Percentiles rank a stretch among this genome's conserved stretches.
phyloP scores from a whole-genome alignment of 306 rosid species.

The Cucumis melo region DNA sequence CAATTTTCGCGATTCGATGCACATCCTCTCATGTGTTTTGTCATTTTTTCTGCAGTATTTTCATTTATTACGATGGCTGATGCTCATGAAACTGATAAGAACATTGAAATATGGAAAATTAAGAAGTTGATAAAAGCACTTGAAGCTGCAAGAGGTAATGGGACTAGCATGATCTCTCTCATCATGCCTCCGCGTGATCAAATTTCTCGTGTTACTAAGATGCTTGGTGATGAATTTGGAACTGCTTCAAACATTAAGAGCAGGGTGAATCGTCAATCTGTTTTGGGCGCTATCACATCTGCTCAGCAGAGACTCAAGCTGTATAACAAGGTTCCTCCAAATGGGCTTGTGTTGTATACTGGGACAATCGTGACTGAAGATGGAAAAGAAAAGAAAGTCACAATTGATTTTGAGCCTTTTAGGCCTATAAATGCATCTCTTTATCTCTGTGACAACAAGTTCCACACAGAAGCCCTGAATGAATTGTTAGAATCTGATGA shows the following conservation, averaged over 20 bases:
- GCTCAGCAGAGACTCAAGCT: slow-evolving; percentile 86
- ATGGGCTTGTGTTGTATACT: slow-evolving; percentile 72
- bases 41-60: neutral
- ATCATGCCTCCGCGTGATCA: slow-evolving; percentile 95
- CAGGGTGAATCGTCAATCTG: slow-evolving; percentile 82
- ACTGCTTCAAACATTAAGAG: slow-evolving; percentile 92
- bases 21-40: neutral
- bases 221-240: slow-evolving; percentile 91
- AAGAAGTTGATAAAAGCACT: slow-evolving; percentile 78
- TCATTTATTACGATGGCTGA: slow-evolving; percentile 38
- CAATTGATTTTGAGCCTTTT: slow-evolving; percentile 87
- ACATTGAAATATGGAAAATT: slow-evolving; percentile 90
- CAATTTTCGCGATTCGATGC: neutral
- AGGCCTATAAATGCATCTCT: slow-evolving; percentile 74
- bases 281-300: slow-evolving; percentile 76
- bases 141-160: slow-evolving; percentile 85
- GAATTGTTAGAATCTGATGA: slow-evolving; percentile 86
- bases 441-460: slow-evolving; percentile 88
- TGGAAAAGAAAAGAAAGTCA: slow-evolving; percentile 89
- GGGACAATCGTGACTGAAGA: slow-evolving; percentile 85
- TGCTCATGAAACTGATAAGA: slow-evolving; percentile 76
- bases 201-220: slow-evolving; percentile 79
- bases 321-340: slow-evolving; percentile 78
- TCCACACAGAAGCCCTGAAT: slow-evolving; percentile 76
- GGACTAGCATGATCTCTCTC: slow-evolving; percentile 90